Evolutionary conservation across 106 monocot genomes (phyloP), one percentile per base, ranked within the genome.

Genomic region (Posidonia australis): DNA sequence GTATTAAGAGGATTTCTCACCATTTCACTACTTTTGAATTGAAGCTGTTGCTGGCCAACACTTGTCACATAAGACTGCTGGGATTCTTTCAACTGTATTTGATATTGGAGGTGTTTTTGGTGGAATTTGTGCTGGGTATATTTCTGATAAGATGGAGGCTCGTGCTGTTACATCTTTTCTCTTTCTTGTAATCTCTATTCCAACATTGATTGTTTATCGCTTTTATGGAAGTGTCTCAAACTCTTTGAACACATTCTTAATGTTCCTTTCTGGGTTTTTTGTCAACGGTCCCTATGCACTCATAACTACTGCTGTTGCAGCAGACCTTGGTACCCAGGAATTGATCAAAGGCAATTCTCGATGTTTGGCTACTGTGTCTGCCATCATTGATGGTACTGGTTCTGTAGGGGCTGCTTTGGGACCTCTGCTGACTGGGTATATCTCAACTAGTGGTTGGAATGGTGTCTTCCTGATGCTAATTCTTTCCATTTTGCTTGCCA

Each of bases 321-420:
- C 90, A 46, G 96, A 96, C 77, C 73, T 96, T 48, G 90, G 90
- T 14, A 87, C 90, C 30, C 86, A 87, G 74, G 80, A 84, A 9
- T 18, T 44, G 27, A 70, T 83, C 55, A 81, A 71, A 64, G 87
- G 80, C 10, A 87, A 79, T 67, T 80, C 90, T 26, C 70, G 87
- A 51, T 90, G 90, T 70, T 75, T 96, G 47, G 96, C 96, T 43
- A 96, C 96, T 19, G 87, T 96, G 12, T 80, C 90, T 14, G 90
- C 96, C 56, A 96, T 96, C 65, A 90, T 96, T 26, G 96, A 96
- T 66, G 96, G 84, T 12, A 96, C 96, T 17, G 96, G 96, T 18
- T 96, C 96, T 67, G 74, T 90, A 36, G 90, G 96, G 22, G 90
- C 90, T 44, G 86, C 96, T 59, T 51, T 90, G 62, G 96, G 90